phyloP scores from a whole-genome alignment of 768 basidiomycete species.

The Hygrophoropsis aurantiaca region DNA sequence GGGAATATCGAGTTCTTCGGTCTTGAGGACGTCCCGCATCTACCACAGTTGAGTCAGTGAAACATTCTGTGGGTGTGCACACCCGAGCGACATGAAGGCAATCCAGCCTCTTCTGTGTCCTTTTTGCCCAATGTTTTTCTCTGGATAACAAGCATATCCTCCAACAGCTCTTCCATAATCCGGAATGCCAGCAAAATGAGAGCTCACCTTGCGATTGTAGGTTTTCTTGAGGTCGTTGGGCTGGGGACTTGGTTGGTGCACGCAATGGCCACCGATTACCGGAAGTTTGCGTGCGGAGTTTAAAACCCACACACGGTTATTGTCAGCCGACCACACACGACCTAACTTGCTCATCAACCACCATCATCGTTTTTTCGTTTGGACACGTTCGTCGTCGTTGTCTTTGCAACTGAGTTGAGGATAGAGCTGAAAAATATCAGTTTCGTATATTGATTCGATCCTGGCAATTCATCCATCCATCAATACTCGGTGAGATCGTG shows the following conservation, averaged over 20 bases:
- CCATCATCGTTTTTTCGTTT: constrained; percentile 41
- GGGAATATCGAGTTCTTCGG: constrained; percentile 89
- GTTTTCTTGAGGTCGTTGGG: constrained; percentile 24
- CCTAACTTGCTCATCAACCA: constrained; percentile 45
- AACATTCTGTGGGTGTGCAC: constrained; percentile 11
- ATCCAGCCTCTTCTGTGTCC: constrained; percentile 33
- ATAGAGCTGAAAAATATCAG: constrained; percentile 39
- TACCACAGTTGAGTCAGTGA: constrained; percentile 33
- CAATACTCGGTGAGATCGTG: constrained; percentile 32
- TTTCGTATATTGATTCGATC: constrained; percentile 18
- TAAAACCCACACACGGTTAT: constrained; percentile 29
- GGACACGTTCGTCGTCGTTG: constrained; percentile 30
- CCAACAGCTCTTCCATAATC: constrained; percentile 4
- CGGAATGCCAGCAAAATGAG: not conserved
- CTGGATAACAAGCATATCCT: no score
- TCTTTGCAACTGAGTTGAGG: constrained; percentile 52
- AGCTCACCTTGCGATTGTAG: constrained; percentile 28
- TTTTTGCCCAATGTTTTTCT: no score
- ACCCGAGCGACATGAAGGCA: constrained; percentile 33
- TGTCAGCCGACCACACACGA: constrained; percentile 17
- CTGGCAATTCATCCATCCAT: constrained; percentile 6
- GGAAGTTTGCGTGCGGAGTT: constrained; percentile 36
- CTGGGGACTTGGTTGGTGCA: constrained; percentile 4
- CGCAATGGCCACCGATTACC: constrained; percentile 9
- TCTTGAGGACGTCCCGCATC: constrained; percentile 94